Evolutionary conservation across 164 flowering plant genomes (phyloP).

Genomic region (Paratinospora sagittata): DNA sequence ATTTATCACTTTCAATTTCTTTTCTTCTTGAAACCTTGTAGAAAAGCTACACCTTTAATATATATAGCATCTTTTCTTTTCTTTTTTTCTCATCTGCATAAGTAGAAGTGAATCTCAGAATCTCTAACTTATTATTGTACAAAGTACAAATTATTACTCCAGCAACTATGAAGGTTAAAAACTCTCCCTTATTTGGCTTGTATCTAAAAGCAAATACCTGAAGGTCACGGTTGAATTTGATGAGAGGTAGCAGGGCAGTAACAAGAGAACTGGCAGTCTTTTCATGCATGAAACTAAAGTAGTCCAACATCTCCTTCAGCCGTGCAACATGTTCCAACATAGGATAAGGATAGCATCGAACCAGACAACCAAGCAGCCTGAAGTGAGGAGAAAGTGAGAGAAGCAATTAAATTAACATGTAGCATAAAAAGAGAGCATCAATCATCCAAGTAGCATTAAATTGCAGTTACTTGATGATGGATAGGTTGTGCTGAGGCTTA

Average conservation of each 20-base stretch:
- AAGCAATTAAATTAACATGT: neutral
- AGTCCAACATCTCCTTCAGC: slow-evolving; percentile 78
- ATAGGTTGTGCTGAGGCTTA: slow-evolving; percentile 59
- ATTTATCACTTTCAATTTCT: too few species aligned
- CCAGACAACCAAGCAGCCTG: slow-evolving; percentile 59
- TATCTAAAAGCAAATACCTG: slow-evolving; percentile 37
- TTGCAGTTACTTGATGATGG: slow-evolving; percentile 49
- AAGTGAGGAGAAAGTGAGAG: slow-evolving; percentile 1
- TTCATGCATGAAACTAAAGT: slow-evolving; percentile 65
- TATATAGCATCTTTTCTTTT: neutral
- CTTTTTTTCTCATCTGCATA: neutral
- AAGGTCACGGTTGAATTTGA: slow-evolving; percentile 59
- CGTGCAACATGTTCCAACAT: slow-evolving; percentile 68
- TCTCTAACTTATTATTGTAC: too few species aligned
- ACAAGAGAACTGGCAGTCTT: slow-evolving; percentile 46
- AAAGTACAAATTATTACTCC: neutral
- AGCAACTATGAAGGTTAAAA: neutral
- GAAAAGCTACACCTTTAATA: neutral
- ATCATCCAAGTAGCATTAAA: neutral
- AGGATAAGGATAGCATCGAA: slow-evolving; percentile 49
- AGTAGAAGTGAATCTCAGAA: neutral
- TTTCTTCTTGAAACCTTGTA: too few species aligned
- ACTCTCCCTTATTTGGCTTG: neutral
- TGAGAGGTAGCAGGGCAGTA: slow-evolving; percentile 57
- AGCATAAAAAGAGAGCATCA: neutral